A percentile compares a stretch with the other conserved stretches of the same genome.
phyloP scores from a whole-genome alignment of 2,329 filamentous ascomycete genomes.

The Teratosphaeria epicoccoides region DNA sequence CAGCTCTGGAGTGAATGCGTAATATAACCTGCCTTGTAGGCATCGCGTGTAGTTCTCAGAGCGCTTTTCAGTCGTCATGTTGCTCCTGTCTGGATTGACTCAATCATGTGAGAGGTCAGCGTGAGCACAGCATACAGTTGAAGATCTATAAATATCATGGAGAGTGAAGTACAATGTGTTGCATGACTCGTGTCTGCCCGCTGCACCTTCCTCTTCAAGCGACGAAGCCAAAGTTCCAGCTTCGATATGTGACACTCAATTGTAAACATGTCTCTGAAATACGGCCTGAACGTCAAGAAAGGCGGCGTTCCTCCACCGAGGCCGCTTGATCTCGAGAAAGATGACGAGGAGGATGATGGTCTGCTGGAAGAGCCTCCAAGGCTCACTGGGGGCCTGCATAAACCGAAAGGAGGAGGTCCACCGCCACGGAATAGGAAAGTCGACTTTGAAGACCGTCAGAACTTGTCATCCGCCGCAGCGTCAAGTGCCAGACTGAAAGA shows the following conservation, averaged over 20 bases:
- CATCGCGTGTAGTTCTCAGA: conserved; percentile 26
- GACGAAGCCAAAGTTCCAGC: not conserved
- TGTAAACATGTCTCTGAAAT: conserved; percentile 25
- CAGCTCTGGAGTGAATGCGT: conserved; percentile 62
- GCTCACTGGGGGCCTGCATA: conserved; percentile 38
- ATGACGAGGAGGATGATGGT: conserved; percentile 19
- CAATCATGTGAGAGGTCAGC: not conserved
- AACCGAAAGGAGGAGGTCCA: conserved; percentile 18
- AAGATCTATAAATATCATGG: not conserved
- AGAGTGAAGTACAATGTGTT: not conserved
- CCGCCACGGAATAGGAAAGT: conserved; percentile 33
- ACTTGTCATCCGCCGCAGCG: conserved; percentile 55
- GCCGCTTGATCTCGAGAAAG: conserved; percentile 17
- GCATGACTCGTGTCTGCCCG: not conserved
- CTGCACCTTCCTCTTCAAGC: conserved; percentile 1
- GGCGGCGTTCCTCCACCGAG: conserved; percentile 7
- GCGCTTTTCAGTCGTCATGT: conserved; percentile 4
- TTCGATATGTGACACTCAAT: not conserved
- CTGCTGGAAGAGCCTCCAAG: conserved; percentile 44
- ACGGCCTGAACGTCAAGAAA: conserved; percentile 27
- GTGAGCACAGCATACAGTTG: not conserved
- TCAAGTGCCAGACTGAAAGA: conserved; percentile 54
- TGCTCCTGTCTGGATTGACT: not conserved
- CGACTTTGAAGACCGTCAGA: conserved; percentile 30
- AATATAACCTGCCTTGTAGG: conserved; percentile 50